A percentile compares a stretch with the other conserved stretches of the same genome.
Evolutionary conservation across 495 filamentous ascomycete species (phyloP).

Genomic region (Xylaria venustula): DNA sequence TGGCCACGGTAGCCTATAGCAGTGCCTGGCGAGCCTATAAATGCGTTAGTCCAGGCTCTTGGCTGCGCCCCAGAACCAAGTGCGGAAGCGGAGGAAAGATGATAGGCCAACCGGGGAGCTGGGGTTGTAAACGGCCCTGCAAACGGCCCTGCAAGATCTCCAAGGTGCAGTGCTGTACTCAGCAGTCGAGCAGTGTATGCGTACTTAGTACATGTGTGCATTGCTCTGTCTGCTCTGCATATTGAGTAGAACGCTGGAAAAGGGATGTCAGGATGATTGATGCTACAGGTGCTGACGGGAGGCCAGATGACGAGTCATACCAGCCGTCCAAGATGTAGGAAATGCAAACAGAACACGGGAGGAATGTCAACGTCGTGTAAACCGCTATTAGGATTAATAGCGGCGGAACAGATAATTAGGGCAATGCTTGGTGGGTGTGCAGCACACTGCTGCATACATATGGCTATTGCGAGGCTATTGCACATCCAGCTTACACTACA

Average conservation of each 20-base stretch:
- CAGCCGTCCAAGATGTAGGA: background rate
- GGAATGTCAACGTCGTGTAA: constrained; percentile 5
- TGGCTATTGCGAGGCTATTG: too few relatives aligned
- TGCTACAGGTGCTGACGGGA: background rate
- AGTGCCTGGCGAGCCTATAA: background rate
- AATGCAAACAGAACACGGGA: background rate
- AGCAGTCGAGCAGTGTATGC: too few relatives aligned
- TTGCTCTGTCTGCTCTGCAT: too few relatives aligned
- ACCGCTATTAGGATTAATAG: background rate
- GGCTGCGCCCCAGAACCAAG: too few relatives aligned
- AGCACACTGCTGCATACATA: constrained; percentile 6
- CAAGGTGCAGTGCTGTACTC: background rate
- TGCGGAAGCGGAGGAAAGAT: too few relatives aligned
- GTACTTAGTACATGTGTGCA: too few relatives aligned
- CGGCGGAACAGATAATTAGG: background rate
- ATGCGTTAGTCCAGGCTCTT: background rate
- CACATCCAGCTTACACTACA: constrained; percentile 4
- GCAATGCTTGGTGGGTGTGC: background rate
- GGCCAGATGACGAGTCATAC: background rate
- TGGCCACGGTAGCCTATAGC: background rate
- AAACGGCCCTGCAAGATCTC: background rate
- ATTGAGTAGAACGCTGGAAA: too few relatives aligned
- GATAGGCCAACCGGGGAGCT: constrained; percentile 1
- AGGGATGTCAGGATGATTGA: background rate
- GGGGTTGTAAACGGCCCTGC: too few relatives aligned